Evolutionary conservation across 2,329 filamentous ascomycete species (phyloP).

Genomic region (Metarhizium guizhouense): DNA sequence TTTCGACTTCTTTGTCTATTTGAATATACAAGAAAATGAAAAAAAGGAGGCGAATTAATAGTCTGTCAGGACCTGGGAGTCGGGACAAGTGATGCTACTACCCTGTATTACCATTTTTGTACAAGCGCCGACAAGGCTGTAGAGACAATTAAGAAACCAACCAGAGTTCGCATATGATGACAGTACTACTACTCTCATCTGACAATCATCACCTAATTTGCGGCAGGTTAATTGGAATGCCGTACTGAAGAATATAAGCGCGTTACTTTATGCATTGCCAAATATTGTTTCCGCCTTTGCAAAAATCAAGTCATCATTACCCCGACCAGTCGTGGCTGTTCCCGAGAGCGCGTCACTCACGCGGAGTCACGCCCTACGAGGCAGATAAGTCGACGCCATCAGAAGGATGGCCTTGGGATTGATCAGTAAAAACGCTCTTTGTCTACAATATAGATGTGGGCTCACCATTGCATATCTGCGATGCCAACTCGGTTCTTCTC

Average conservation of each 20-base stretch:
- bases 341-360: background rate
- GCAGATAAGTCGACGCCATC: background rate
- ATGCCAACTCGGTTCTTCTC: conserved; percentile 7
- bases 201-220: background rate
- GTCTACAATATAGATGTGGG: background rate
- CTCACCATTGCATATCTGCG: conserved; percentile 7
- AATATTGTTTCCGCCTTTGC: background rate
- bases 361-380: no score
- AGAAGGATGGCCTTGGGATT: background rate
- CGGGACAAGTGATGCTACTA: no score
- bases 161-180: no score
- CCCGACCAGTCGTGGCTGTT: background rate
- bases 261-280: background rate
- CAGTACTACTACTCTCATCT: no score
- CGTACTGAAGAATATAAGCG: background rate
- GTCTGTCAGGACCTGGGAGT: no score
- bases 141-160: no score
- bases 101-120: no score
- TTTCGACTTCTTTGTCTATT: no score
- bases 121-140: no score
- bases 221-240: background rate
- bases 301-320: background rate
- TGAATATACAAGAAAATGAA: no score
- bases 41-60: no score
- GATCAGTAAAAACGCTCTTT: background rate